Evolutionary conservation across 2,329 filamentous ascomycete genomes (phyloP), one percentile per base, ranked within the genome.

Genomic region (Fusarium sp.): DNA sequence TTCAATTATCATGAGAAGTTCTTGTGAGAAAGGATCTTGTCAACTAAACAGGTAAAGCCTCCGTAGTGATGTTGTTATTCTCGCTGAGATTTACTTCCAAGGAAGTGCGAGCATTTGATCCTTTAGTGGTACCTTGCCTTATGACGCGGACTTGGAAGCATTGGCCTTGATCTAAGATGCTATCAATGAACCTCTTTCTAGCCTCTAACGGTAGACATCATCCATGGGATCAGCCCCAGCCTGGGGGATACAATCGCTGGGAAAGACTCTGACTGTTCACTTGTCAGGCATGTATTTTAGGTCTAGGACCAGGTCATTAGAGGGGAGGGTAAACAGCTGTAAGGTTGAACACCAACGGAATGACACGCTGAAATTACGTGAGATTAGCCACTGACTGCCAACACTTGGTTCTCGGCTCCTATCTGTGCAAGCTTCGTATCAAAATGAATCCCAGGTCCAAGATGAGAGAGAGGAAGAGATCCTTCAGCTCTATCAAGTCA

Each of bases 21-120:
- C 9, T 5, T 26, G 15, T 4, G 13, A 20, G 6, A 20, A 20
- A 26, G 17, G 0, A 7, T 1, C 13, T 36, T 1, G 14, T 5
- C 33, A 14, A 7, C 11, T 13, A 18, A 38, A 4, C 3, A 0
- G 7, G 12, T 9, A 18, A 6, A 13, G 14, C 20, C 20, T 18
- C 12, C 17, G 1, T 7, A 5, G 35, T 14, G 14, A 7, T 39
- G 20, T 8, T 28, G 5, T 20, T 5, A 5, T 51, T 24, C 15
- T 18, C n/a, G 47, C 13, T 8, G 15, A 24, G 7, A 10, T 3
- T 13, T n/a, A 2, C 6, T 18, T 10, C 20, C 13, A 14, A 24
- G 7, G 7, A 33, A n/a, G 28, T 14, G 3, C 8, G 15, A 33
- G 7, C 3, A 18, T 18, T 14, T 4, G 20, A 33, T 33, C 22